A percentile compares a stretch with the other conserved stretches of the same genome.
These are phyloP conservation scores for Verticillium tricorpus DNA, from an alignment of 2,329 filamentous ascomycete species.

Conservation along the genomic window DNA sequence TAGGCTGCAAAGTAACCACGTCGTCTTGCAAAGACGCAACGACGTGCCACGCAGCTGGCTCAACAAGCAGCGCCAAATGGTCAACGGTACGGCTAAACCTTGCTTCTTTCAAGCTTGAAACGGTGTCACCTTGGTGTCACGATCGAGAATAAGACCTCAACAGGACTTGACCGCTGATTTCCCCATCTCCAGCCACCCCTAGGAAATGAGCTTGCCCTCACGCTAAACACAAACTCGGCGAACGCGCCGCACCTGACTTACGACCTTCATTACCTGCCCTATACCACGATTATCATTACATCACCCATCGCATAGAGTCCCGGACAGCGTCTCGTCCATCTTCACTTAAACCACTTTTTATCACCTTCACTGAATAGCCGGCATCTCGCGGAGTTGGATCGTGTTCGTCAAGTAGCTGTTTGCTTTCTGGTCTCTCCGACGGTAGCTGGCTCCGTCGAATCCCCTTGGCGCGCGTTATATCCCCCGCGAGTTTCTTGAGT, in stretches of 20 bases:
- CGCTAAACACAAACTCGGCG: background rate
- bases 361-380: background rate
- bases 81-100: conserved; percentile 45
- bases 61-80: conserved; percentile 73
- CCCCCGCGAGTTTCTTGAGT: background rate
- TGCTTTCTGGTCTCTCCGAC: background rate
- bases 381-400: background rate
- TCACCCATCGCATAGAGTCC: background rate
- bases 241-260: background rate
- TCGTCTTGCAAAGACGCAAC: conserved; percentile 69
- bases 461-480: background rate
- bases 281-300: background rate
- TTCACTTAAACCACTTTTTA: background rate
- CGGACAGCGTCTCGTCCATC: background rate
- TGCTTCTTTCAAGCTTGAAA: conserved; percentile 1
- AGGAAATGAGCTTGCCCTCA: background rate
- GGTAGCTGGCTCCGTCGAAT: background rate
- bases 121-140: background rate
- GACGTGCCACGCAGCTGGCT: conserved; percentile 79
- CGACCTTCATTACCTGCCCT: background rate
- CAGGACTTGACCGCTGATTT: background rate
- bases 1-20: conserved; percentile 77
- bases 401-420: background rate
- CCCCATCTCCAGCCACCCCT: background rate
- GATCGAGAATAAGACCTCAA: background rate